phyloP scores from a whole-genome alignment of 1,139 yeast genomes.

The Scheffersomyces illinoinensis region DNA sequence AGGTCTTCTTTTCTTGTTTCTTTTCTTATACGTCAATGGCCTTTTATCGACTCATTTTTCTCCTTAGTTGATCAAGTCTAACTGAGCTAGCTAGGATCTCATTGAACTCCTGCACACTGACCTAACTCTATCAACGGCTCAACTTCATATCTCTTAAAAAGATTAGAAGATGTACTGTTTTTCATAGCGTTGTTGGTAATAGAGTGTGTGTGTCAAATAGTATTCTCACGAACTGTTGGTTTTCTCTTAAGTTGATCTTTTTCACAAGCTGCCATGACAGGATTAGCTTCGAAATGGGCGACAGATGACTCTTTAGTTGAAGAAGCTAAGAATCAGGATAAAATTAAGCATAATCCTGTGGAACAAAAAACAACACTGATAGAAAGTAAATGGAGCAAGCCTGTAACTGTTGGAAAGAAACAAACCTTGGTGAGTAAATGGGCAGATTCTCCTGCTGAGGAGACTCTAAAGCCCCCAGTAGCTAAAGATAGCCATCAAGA shows the following conservation, averaged over 20 bases:
- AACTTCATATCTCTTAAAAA: background rate
- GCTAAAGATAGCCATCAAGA: constrained; percentile 1
- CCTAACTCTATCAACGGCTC: background rate
- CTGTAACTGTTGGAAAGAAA: constrained; percentile 10
- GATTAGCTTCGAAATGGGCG: constrained; percentile 43
- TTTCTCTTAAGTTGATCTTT: no score
- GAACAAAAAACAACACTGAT: background rate
- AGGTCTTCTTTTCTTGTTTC: background rate
- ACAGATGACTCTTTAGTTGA: constrained; percentile 26
- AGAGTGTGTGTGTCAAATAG: background rate
- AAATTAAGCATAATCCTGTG: background rate
- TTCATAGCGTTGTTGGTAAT: background rate
- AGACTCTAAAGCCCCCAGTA: background rate
- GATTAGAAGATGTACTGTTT: background rate
- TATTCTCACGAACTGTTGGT: background rate
- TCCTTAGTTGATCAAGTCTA: background rate
- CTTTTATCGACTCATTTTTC: background rate
- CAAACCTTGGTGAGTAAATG: constrained; percentile 29
- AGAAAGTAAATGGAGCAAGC: constrained; percentile 12
- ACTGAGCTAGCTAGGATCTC: background rate
- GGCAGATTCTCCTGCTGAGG: constrained; percentile 20
- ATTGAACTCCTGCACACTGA: background rate
- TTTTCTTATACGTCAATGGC: background rate
- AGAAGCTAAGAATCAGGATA: constrained; percentile 26
- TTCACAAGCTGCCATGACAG: constrained; percentile 20